Evolutionary conservation across 106 monocot species (phyloP), one percentile per base, ranked within the genome.

Genomic region (Gastrodia elata): DNA sequence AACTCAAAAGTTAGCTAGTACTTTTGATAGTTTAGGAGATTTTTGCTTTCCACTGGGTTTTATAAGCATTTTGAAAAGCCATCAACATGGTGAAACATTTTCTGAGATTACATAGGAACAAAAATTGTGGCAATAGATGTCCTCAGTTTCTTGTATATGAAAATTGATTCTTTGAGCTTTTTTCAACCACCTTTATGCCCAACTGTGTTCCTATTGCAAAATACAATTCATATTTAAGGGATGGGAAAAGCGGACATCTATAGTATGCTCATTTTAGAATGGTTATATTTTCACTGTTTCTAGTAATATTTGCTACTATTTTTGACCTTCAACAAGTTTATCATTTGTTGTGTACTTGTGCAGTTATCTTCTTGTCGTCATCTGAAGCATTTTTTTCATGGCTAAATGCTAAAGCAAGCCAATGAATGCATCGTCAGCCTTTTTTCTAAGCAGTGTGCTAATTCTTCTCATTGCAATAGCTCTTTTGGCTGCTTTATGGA

Each of bases 401-500:
- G 22, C n/a, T 69, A 40, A 69, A 40, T 69, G 38, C 69, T 26
- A 35, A 40, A 25, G 41, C 14, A n/a, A n/a, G 11, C 5, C n/a
- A 69, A 69, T 69, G 69, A 69, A 69, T 27, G 35, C 68, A 38
- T 44, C 57, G 8, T 77, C 65, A 24, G 74, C 65, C 56, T 55
- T 78, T 61, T 73, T 78, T 20, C 65, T 85, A 13, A 48, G 71
- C 34, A 72, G 74, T 41, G 44, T 78, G 1, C 20, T 78, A 58
- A 43, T 75, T 73, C 40, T 85, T 34, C 61, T 75, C 8, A 61
- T 73, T 9, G 7, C 73, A 10, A 0, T 76, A 42, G 26, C 78
- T 64, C 27, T 85, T 13, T 13, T 85, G 14, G 68, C 70, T 46
- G 8, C 78, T 37, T 55, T 77, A 8, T 81, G 81, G 85, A 85